phyloP scores from a whole-genome alignment of 2,329 filamentous ascomycete genomes.

The Scedosporium boydii region DNA sequence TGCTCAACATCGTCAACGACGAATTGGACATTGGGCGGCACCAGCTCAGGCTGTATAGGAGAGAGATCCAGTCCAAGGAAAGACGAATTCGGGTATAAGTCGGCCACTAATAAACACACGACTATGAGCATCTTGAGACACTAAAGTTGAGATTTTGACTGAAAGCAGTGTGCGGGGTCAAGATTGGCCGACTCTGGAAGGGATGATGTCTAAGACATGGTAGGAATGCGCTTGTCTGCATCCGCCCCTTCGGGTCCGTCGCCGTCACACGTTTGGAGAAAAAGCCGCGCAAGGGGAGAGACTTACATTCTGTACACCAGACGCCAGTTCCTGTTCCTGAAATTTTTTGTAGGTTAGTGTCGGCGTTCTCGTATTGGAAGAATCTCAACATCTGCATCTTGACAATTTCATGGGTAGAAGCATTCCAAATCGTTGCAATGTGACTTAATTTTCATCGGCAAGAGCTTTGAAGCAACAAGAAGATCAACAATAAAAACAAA shows the following conservation, averaged over 20 bases:
- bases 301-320: slow-evolving; percentile 41
- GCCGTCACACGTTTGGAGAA: not conserved
- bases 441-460: not conserved
- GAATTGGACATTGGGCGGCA: slow-evolving; percentile 41
- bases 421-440: not conserved
- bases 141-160: slow-evolving; percentile 19
- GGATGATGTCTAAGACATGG: not conserved
- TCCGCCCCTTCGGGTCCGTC: not conserved
- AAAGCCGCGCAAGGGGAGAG: not conserved
- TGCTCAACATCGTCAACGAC: slow-evolving; percentile 43
- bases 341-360: slow-evolving; percentile 8
- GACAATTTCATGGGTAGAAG: not conserved
- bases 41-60: slow-evolving; percentile 41
- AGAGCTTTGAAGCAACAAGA: slow-evolving; percentile 5
- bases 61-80: slow-evolving; percentile 42
- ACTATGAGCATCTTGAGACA: slow-evolving; percentile 33
- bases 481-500: slow-evolving; percentile 5
- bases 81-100: slow-evolving; percentile 31
- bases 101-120: slow-evolving; percentile 31
- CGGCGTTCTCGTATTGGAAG: not conserved
- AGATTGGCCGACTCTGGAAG: not conserved
- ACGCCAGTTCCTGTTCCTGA: slow-evolving; percentile 40
- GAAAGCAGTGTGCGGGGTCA: not conserved
- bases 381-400: not conserved
- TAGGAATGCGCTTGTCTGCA: not conserved